Evolutionary conservation across 1,139 yeast species (phyloP).

Genomic region (Protomyces lactucae-debilis): DNA sequence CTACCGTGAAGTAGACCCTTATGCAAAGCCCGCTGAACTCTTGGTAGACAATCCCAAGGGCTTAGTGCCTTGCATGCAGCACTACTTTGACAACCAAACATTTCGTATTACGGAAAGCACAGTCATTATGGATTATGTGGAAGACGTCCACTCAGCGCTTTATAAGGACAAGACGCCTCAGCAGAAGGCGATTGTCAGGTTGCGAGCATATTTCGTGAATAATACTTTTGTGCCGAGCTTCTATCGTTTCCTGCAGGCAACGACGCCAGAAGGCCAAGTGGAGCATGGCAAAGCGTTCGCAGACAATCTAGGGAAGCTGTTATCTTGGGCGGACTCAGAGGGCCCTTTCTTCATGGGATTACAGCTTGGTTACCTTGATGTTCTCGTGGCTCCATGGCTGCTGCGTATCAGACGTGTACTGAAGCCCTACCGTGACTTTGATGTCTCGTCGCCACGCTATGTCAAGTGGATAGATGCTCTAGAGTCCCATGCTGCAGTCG

Average conservation of each 20-base stretch:
- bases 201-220: slow-evolving; percentile 12
- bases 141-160: slow-evolving; percentile 13
- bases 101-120: slow-evolving; percentile 18
- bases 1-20: slow-evolving; percentile 24
- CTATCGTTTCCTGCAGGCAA: slow-evolving; percentile 24
- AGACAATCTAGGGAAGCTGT: slow-evolving; percentile 5
- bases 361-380: slow-evolving; percentile 13
- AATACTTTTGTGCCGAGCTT: slow-evolving; percentile 17
- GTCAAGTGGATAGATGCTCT: slow-evolving; percentile 2
- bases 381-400: slow-evolving; percentile 23
- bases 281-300: slow-evolving; percentile 14
- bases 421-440: slow-evolving; percentile 26
- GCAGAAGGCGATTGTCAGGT: slow-evolving; percentile 7
- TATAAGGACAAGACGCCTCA: neutral
- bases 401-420: slow-evolving; percentile 20
- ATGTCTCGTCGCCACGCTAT: neutral
- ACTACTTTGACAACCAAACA: neutral
- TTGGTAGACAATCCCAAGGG: slow-evolving; percentile 22
- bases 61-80: slow-evolving; percentile 19
- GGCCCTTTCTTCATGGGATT: slow-evolving; percentile 23
- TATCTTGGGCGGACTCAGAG: neutral
- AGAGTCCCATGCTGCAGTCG: slow-evolving; percentile 3
- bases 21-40: slow-evolving; percentile 22
- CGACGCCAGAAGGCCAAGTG: slow-evolving; percentile 1
- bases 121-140: slow-evolving; percentile 23